These are phyloP conservation scores for Backusella circina DNA, from an alignment of 192 early-diverging fungal species.

Conservation along the genomic window DNA sequence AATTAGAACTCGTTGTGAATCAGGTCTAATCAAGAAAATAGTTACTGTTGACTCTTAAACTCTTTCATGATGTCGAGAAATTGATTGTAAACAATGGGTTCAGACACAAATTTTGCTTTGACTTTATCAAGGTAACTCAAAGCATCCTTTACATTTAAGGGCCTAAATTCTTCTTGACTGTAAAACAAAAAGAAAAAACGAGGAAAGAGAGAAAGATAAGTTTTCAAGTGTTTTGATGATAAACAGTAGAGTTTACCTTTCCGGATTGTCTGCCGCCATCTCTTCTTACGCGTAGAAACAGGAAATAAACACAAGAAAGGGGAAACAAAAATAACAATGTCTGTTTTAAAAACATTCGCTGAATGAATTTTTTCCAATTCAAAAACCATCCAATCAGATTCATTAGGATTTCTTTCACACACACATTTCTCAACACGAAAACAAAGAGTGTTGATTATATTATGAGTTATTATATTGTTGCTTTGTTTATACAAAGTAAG, in stretches of 20 bases:
- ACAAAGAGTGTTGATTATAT: not conserved
- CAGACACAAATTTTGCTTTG: constrained; percentile 80
- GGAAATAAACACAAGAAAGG: not conserved
- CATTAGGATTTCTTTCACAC: not conserved
- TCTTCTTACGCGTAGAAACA: not conserved
- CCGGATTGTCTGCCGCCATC: not conserved
- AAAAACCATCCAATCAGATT: not conserved
- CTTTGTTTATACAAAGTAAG: not conserved
- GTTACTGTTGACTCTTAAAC: constrained; percentile 86
- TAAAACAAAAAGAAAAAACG: too few species aligned
- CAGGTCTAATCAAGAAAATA: not conserved
- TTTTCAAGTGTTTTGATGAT: not conserved
- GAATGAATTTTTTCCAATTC: not conserved
- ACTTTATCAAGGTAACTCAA: constrained; percentile 94
- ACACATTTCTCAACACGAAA: not conserved
- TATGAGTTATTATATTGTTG: too few species aligned
- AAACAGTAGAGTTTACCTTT: not conserved
- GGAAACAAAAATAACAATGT: not conserved
- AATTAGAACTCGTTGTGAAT: constrained; percentile 13
- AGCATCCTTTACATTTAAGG: constrained; percentile 87
- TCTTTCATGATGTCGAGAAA: constrained; percentile 99
- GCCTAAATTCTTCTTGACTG: constrained; percentile 30
- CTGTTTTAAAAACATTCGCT: not conserved
- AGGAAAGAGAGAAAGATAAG: not conserved
- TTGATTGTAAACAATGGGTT: constrained; percentile 91